Conservation (phyloP, 2,329 filamentous ascomycete genomes). For the Penicillium janthinellum region DNA sequence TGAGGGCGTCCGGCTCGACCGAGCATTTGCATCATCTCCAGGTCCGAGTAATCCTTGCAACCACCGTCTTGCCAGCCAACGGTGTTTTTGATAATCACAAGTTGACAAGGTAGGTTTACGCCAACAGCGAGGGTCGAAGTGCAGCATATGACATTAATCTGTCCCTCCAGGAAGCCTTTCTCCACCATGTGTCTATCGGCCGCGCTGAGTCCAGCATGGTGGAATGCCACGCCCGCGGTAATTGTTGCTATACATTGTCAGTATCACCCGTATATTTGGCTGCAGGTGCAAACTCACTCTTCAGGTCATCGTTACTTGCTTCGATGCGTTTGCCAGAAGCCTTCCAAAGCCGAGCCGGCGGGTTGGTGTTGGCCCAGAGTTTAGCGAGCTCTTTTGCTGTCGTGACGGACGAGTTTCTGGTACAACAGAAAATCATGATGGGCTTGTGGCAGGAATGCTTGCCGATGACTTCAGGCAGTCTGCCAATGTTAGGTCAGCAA, state of each 20-base stretch:
- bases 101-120: constrained; percentile 79
- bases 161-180: constrained; percentile 66
- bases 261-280: constrained; percentile 5
- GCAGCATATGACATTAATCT: constrained; percentile 81
- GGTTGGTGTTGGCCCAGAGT: constrained; percentile 60
- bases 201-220: constrained; percentile 73
- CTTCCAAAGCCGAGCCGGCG: constrained; percentile 64
- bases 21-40: constrained; percentile 90
- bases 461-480: constrained; percentile 66
- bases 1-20: constrained; percentile 81
- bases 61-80: constrained; percentile 63
- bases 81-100: constrained; percentile 82
- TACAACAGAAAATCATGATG: constrained; percentile 82
- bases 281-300: constrained; percentile 42
- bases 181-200: constrained; percentile 69
- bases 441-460: constrained; percentile 72
- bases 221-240: constrained; percentile 70
- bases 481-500: constrained; percentile 33
- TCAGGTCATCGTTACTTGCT: constrained; percentile 63
- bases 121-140: constrained; percentile 84
- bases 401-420: constrained; percentile 67
- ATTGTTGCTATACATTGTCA: constrained; percentile 44
- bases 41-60: constrained; percentile 72
- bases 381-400: constrained; percentile 70
- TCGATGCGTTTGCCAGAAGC: constrained; percentile 54